phyloP scores from a whole-genome alignment of 2,329 filamentous ascomycete genomes.

The Colletotrichum navitas region DNA sequence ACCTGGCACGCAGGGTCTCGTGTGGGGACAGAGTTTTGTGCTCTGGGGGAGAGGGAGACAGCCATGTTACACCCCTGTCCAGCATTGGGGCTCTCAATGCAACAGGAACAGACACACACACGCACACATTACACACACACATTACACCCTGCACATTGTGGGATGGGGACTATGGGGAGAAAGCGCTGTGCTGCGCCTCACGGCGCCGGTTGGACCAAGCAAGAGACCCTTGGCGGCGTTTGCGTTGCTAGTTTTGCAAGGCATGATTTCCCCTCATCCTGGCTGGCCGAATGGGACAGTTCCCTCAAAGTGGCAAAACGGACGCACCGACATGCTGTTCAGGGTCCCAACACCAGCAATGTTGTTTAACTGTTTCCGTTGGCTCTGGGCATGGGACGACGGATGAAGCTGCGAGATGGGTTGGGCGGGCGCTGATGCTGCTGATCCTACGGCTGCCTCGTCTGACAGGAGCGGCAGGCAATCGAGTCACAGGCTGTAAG shows the following conservation, averaged over 20 bases:
- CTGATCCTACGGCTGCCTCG: background rate
- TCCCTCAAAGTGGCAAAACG: slow-evolving; percentile 12
- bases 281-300: slow-evolving; percentile 3
- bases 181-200: slow-evolving; percentile 10
- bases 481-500: slow-evolving; percentile 8
- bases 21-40: slow-evolving; percentile 29
- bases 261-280: background rate
- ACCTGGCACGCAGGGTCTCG: slow-evolving; percentile 12
- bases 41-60: background rate
- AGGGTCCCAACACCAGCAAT: background rate
- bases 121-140: too few relatives aligned
- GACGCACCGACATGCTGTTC: slow-evolving; percentile 1
- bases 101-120: background rate
- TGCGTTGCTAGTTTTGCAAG: background rate
- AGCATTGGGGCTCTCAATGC: slow-evolving; percentile 6
- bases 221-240: background rate
- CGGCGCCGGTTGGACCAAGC: background rate
- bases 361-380: background rate
- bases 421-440: background rate
- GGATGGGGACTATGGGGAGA: background rate
- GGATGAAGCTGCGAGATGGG: background rate
- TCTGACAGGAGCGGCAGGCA: slow-evolving; percentile 6
- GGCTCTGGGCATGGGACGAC: background rate
- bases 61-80: slow-evolving; percentile 22
- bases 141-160: slow-evolving; percentile 5